Evolutionary conservation across 2,329 filamentous ascomycete species (phyloP), one percentile per base, ranked within the genome.

Genomic region (Lachnellula subtilissima): DNA sequence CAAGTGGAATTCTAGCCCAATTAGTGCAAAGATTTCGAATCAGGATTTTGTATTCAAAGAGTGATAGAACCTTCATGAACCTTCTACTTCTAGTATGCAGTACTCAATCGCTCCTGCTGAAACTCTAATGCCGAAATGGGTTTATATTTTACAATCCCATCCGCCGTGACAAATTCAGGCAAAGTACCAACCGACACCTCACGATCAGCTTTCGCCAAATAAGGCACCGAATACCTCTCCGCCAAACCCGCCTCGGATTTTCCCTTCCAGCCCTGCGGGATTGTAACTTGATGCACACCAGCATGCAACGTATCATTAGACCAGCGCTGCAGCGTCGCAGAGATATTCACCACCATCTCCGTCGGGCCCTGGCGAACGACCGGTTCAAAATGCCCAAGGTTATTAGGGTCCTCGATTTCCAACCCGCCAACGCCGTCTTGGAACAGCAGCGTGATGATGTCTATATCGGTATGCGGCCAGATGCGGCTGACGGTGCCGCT

Each of bases 361-460:
- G 9, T 40, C 32, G 8, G 22, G 7, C n/a, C 8, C 2, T 15
- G 15, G 15, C 17, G 35, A 0, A 69, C 72, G 11, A 69, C 69
- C 0, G 70, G 70, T 3, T 76, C 62, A 54, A 74, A 74, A 1
- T 74, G 70, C 7, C 73, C 57, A 28, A n/a, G n/a, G 7, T 32
- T 22, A 5, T 48, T 8, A 73, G 75, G 67, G 55, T 77, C 72
- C 47, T 72, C 70, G 2, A 78, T 74, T 62, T 79, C 75, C 2
- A 78, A 67, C 1, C 75, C 76, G 19, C 75, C 74, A 1, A 74
- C 74, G 2, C 67, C 56, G 61, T 76, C 75, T 63, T 77, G 75
- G 58, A 76, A 73, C 15, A 78, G 67, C 3, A 78, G 68, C 1
- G 75, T 78, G 28, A 78, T 67, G 57, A 75, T 73, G 4, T 75